Evolutionary conservation across 2,329 filamentous ascomycete species (phyloP), one percentile per base, ranked within the genome.

Genomic region (Simplicillium sp.): DNA sequence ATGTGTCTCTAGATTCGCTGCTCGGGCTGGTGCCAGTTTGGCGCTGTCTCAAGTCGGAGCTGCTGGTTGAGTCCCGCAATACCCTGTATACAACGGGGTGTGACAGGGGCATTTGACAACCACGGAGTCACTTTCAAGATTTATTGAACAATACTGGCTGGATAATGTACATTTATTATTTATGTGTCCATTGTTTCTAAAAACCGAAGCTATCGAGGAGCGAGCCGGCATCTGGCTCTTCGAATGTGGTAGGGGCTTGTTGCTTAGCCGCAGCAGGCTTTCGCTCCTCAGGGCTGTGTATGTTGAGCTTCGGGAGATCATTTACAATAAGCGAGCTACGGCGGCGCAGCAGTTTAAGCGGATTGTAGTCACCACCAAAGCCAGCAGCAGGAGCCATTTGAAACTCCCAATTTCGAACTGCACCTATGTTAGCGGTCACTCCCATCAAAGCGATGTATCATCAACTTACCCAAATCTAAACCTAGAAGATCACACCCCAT

Each of bases 401-500:
- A 58, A 94, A 92, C 53, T 87, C 80, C 87, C 87, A 94, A 48
- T 83, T 86, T 25, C 80, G 76, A 12, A 92, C 84, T 77, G 41
- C 13, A 33, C 18, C 5, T 15, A 11, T n/a, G 41, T 57, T 40
- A 58, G 48, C 25, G 15, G 12, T 37, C 36, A 18, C 18, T 7
- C 13, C 29, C 29, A 31, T 12, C 11, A 33, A 8, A 14, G 17
- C 13, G 3, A 14, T n/a, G 14, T n/a, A 11, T 36, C 34, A 17
- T 35, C 16, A 40, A 34, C 66, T 59, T 70, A 84, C 82, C 83
- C 6, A 97, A 67, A 52, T 94, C 87, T 4, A 97, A 67, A 1
- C 89, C 92, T 0, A 97, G 73, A 8, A 95, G 62, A 59, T 96
- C 90, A 55, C 92, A 94, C 3, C 92, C 90, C 89, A 92, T 96